These are phyloP conservation scores for Sorghum bicolor DNA, from an alignment of 176 grass and related monocot genomes.

Conservation along the genomic window Sorghum_bicolor_NCBIv3 NC_012877.2:5936001-5936500, in stretches of 20 bases:
- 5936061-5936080: conserved; percentile 48
- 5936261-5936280: conserved; percentile 32
- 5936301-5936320: neutral
- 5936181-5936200: conserved; percentile 20
- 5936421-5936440: neutral
- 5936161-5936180: conserved; percentile 22
- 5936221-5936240: conserved; percentile 26
- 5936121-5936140: conserved; percentile 32
- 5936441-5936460: neutral
- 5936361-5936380: neutral
- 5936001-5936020: conserved; percentile 67
- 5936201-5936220: conserved; percentile 48
- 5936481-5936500: neutral
- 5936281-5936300: conserved; percentile 2
- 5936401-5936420: neutral
- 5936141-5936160: conserved; percentile 29
- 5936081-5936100: conserved; percentile 42
- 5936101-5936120: conserved; percentile 42
- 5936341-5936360: neutral
- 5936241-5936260: conserved; percentile 43
- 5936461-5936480: neutral
- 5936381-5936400: neutral
- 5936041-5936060: conserved; percentile 48
- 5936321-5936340: neutral
- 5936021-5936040: conserved; percentile 52